phyloP scores from a whole-genome alignment of 768 basidiomycete genomes.

The Lactarius evosmus region DNA sequence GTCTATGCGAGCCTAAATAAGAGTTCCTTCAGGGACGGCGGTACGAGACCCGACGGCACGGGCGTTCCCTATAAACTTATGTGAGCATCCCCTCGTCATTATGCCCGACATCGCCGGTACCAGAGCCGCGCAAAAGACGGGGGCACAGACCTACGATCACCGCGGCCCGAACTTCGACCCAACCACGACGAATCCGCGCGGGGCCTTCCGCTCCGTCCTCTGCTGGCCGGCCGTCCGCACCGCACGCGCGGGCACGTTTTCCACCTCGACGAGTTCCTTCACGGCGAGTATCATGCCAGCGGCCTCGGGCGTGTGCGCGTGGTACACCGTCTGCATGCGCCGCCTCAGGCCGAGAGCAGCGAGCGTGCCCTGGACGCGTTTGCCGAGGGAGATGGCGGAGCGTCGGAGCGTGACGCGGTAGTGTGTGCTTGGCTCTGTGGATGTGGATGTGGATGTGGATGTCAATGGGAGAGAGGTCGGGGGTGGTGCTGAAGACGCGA shows the following conservation, averaged over 20 bases:
- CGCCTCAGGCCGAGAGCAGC: constrained; percentile 80
- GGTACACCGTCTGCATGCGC: constrained; percentile 82
- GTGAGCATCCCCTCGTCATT: too few relatives aligned
- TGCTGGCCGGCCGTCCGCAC: constrained; percentile 72
- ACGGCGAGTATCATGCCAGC: constrained; percentile 85
- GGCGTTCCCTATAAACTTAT: too few relatives aligned
- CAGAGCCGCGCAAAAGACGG: too few relatives aligned
- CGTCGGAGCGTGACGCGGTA: constrained; percentile 88
- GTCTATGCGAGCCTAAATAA: too few relatives aligned
- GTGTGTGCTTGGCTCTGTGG: constrained; percentile 53
- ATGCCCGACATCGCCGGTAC: too few relatives aligned
- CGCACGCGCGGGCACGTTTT: constrained; percentile 68
- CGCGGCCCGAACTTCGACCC: constrained; percentile 31
- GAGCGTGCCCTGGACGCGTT: constrained; percentile 67
- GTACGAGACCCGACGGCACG: too few relatives aligned
- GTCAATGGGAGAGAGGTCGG: constrained; percentile 5
- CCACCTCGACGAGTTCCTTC: constrained; percentile 87
- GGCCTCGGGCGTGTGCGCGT: constrained; percentile 63
- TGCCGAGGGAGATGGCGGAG: constrained; percentile 80
- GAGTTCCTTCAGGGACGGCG: too few relatives aligned
- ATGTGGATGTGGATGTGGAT: constrained; percentile 5
- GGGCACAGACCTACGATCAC: not conserved
- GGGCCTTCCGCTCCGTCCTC: constrained; percentile 60
- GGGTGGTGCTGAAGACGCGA: constrained; percentile 1
- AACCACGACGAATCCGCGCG: constrained; percentile 62